phyloP scores from a whole-genome alignment of 148 eudicot genomes.

The Vaccinium vitisidaea region DNA sequence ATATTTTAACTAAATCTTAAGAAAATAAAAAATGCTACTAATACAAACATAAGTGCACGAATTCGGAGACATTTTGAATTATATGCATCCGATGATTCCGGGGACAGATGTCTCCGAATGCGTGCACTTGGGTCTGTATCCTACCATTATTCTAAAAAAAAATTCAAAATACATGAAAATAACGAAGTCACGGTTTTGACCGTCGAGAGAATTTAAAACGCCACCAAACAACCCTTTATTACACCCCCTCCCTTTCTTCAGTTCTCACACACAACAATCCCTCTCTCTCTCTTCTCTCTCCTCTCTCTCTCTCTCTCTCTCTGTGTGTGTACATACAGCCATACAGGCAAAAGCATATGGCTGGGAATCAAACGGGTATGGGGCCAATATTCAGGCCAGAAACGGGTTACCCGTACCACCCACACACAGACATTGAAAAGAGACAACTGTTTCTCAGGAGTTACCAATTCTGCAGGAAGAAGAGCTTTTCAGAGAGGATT shows the following conservation, averaged over 20 bases:
- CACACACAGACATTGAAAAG: conserved; percentile 57
- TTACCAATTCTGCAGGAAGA: conserved; percentile 77
- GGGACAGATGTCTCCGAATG: too few species aligned
- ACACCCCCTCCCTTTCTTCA: background rate
- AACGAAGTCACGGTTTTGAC: background rate
- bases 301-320: background rate
- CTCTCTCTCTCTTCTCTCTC: background rate
- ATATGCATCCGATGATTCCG: too few species aligned
- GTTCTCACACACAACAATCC: background rate
- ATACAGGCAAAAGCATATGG: background rate
- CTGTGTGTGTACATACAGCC: background rate
- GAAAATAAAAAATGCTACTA: too few species aligned
- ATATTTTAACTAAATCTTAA: too few species aligned
- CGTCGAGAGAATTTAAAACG: background rate
- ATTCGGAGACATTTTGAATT: too few species aligned
- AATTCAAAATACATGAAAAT: too few species aligned
- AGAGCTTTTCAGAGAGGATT: conserved; percentile 47
- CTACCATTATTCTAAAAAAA: too few species aligned
- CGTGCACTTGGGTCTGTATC: too few species aligned
- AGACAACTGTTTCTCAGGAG: conserved; percentile 79
- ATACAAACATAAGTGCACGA: too few species aligned
- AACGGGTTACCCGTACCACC: conserved; percentile 16
- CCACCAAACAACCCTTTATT: background rate
- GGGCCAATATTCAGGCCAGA: conserved; percentile 22
- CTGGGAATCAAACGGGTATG: conserved; percentile 12